These are phyloP conservation scores for Colletotrichum tanaceti DNA, from an alignment of 2,329 filamentous ascomycete species.

Conservation along the genomic window DNA sequence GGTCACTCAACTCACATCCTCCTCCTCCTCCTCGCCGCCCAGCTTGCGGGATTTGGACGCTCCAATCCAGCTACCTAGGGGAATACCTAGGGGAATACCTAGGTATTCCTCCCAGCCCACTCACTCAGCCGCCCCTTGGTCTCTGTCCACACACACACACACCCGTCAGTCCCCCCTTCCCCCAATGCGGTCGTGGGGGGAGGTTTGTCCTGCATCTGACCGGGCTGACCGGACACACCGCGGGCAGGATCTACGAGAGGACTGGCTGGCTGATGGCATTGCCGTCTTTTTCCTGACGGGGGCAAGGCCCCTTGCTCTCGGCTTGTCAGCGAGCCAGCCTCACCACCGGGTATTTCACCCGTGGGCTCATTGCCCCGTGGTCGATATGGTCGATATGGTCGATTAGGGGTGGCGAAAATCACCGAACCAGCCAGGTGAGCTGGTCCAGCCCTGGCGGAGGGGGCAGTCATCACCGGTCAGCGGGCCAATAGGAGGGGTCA, in stretches of 20 bases:
- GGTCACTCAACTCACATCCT: slow-evolving; percentile 1
- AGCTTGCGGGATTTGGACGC: slow-evolving; percentile 17
- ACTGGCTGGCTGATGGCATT: slow-evolving; percentile 19
- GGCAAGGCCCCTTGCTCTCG: slow-evolving; percentile 4
- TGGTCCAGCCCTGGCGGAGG: slow-evolving; percentile 13
- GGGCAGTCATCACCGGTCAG: slow-evolving; percentile 8
- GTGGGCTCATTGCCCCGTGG: not conserved
- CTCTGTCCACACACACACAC: not conserved
- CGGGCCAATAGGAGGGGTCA: slow-evolving; percentile 1
- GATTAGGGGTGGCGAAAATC: not conserved
- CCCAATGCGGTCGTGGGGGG: slow-evolving; percentile 8
- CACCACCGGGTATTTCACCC: not conserved
- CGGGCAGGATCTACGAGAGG: slow-evolving; percentile 9
- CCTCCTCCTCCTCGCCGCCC: slow-evolving; percentile 4
- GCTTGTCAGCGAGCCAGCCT: slow-evolving; percentile 11
- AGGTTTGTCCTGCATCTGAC: slow-evolving; percentile 26
- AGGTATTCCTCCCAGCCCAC: not conserved
- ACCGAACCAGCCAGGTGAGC: slow-evolving; percentile 1
- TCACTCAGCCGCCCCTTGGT: not conserved
- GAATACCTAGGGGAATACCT: not conserved
- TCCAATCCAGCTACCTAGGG: not conserved
- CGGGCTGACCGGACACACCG: slow-evolving; percentile 31
- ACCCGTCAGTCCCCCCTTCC: slow-evolving; percentile 1
- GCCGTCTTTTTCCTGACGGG: slow-evolving; percentile 2
- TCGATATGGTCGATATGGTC: not conserved